These are phyloP conservation scores for Russula earlei DNA, from an alignment of 768 basidiomycete species.

Conservation along the genomic window DNA sequence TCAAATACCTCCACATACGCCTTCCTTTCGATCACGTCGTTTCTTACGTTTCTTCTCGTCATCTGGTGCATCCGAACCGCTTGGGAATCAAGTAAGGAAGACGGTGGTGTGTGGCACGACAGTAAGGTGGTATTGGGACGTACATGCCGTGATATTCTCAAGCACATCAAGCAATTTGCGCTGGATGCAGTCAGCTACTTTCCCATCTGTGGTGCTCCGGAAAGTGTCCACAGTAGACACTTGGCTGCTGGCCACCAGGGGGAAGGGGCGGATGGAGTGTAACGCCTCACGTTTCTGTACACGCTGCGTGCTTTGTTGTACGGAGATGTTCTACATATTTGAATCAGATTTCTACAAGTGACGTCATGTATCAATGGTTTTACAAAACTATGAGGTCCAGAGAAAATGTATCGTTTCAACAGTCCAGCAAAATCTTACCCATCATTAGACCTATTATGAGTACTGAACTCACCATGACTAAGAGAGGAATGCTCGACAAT, in stretches of 20 bases:
- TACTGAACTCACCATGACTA: no score
- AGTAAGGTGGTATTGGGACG: background rate
- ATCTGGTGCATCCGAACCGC: background rate
- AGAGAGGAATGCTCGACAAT: no score
- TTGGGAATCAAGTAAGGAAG: background rate
- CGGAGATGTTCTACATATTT: no score
- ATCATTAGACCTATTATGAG: no score
- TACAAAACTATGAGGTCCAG: no score
- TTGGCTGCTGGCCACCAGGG: background rate
- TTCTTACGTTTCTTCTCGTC: background rate
- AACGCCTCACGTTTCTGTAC: background rate
- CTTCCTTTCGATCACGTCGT: background rate
- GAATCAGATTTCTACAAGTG: no score
- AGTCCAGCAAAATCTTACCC: no score
- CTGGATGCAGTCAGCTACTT: no score
- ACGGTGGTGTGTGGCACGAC: background rate
- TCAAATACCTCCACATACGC: constrained; percentile 4
- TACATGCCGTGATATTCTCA: background rate
- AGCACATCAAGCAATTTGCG: background rate
- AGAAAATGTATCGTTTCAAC: no score
- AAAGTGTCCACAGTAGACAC: background rate
- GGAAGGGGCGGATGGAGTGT: background rate
- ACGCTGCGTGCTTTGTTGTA: no score
- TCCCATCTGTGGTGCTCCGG: background rate
- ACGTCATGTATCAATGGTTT: no score